phyloP scores from a whole-genome alignment of 495 filamentous ascomycete genomes.

The Margaritispora aquatica region DNA sequence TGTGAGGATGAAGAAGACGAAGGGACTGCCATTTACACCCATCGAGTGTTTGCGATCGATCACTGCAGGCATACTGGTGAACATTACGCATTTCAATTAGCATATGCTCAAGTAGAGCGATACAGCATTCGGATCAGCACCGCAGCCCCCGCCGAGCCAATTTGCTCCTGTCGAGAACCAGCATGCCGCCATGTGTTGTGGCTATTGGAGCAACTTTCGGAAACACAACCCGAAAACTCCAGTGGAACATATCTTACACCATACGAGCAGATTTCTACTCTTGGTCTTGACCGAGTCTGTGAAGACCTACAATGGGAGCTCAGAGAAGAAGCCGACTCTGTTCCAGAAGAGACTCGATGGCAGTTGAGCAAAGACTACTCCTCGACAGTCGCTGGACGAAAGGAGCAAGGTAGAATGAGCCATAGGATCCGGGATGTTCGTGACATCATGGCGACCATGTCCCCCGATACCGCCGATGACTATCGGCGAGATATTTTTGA shows the following conservation, averaged over 20 bases:
- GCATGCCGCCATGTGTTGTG: conserved; percentile 18
- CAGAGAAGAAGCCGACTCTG: conserved; percentile 12
- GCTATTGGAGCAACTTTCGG: conserved; percentile 15
- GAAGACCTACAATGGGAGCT: conserved; percentile 23
- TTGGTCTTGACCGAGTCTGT: conserved; percentile 16
- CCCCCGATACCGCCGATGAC: conserved; percentile 7
- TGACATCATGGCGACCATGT: conserved; percentile 25
- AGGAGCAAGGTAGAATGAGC: conserved; percentile 9
- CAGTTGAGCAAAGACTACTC: conserved; percentile 14
- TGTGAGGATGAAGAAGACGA: conserved; percentile 9
- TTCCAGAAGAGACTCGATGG: conserved; percentile 19
- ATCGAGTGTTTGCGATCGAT: conserved; percentile 19
- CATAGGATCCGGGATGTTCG: conserved; percentile 13
- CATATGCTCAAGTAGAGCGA: conserved; percentile 16
- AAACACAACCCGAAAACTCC: background rate
- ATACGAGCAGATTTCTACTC: conserved; percentile 15
- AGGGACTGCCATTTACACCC: background rate
- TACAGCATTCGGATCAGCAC: conserved; percentile 19
- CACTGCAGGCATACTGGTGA: conserved; percentile 15
- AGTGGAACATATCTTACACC: background rate
- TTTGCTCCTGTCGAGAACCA: conserved; percentile 16
- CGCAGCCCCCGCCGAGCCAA: background rate
- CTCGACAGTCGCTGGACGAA: background rate
- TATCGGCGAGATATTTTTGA: conserved; percentile 21
- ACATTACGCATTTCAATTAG: conserved; percentile 23